phyloP scores from a whole-genome alignment of 192 early-diverging fungal genomes.

The Coemansia sp. region DNA sequence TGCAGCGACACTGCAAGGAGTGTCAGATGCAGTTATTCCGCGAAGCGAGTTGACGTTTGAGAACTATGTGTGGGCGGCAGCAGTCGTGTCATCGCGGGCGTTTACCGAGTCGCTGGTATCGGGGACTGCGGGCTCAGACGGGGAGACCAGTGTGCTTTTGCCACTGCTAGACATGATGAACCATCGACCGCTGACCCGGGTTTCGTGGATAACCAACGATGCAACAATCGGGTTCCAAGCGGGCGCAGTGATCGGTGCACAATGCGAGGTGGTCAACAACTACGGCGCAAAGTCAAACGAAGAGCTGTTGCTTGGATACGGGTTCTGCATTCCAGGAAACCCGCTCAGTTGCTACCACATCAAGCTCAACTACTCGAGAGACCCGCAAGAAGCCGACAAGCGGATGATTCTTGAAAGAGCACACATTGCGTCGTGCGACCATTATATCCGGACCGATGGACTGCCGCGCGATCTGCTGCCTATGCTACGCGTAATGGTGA shows the following conservation, averaged over 20 bases:
- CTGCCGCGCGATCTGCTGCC: conserved; percentile 55
- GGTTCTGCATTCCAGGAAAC: conserved; percentile 64
- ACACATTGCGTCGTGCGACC: conserved; percentile 33
- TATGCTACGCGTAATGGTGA: conserved; percentile 67
- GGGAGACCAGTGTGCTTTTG: conserved; percentile 53
- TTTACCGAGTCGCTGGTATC: conserved; percentile 60
- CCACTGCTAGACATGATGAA: conserved; percentile 68
- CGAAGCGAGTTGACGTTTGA: conserved; percentile 48
- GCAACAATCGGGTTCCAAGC: conserved; percentile 48
- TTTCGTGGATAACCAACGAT: conserved; percentile 56
- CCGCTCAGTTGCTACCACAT: conserved; percentile 59
- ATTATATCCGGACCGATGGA: conserved; percentile 49
- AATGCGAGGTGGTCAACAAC: conserved; percentile 63
- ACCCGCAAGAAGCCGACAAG: conserved; percentile 52
- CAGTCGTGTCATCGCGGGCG: conserved; percentile 57
- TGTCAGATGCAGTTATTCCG: conserved; percentile 17
- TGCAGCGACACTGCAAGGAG: conserved; percentile 20
- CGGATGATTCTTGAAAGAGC: conserved; percentile 46
- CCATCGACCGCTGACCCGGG: conserved; percentile 57
- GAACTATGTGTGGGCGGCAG: conserved; percentile 61
- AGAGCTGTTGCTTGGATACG: conserved; percentile 69
- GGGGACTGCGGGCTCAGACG: background rate
- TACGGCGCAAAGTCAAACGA: conserved; percentile 76
- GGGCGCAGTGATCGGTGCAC: conserved; percentile 24
- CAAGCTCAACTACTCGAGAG: conserved; percentile 61